phyloP scores from a whole-genome alignment of 192 early-diverging fungal species.

The Backusella tuberculispora region DNA sequence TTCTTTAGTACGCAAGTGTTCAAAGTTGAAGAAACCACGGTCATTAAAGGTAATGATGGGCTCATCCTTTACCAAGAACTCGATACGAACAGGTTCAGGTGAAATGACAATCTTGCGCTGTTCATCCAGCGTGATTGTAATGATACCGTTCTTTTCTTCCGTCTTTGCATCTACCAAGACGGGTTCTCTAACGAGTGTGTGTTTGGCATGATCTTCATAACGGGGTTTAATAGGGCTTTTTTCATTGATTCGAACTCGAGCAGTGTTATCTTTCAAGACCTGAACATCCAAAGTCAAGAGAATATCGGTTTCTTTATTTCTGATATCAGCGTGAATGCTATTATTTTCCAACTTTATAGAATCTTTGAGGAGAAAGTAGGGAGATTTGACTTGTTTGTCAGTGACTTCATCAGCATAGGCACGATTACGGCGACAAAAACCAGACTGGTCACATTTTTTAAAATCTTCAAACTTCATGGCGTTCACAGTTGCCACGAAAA shows the following conservation, averaged over 20 bases:
- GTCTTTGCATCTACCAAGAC: constrained; percentile 17
- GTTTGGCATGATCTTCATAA: constrained; percentile 67
- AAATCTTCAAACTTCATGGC: constrained; percentile 88
- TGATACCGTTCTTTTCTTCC: constrained; percentile 24
- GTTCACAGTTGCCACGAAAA: neutral
- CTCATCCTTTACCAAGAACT: constrained; percentile 57
- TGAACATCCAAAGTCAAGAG: constrained; percentile 53
- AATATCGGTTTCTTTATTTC: constrained; percentile 49
- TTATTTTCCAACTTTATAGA: constrained; percentile 58
- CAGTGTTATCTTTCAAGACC: constrained; percentile 59
- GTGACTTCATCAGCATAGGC: constrained; percentile 72
- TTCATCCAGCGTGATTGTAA: constrained; percentile 50
- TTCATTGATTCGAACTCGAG: constrained; percentile 69
- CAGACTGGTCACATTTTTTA: constrained; percentile 83
- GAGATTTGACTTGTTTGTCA: constrained; percentile 46
- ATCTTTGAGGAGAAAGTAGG: constrained; percentile 65
- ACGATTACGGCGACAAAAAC: constrained; percentile 89
- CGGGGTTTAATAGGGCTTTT: constrained; percentile 65
- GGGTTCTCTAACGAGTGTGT: constrained; percentile 55
- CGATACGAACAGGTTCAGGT: constrained; percentile 63
- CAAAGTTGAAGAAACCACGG: constrained; percentile 82
- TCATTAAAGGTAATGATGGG: constrained; percentile 80
- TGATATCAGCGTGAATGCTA: constrained; percentile 49
- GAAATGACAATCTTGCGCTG: constrained; percentile 51
- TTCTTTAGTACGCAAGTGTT: constrained; percentile 69